Percentiles rank a stretch among this genome's conserved stretches.
Conservation (phyloP, 2,329 filamentous ascomycete genomes). For the Hypoxylon rubiginosum region DNA sequence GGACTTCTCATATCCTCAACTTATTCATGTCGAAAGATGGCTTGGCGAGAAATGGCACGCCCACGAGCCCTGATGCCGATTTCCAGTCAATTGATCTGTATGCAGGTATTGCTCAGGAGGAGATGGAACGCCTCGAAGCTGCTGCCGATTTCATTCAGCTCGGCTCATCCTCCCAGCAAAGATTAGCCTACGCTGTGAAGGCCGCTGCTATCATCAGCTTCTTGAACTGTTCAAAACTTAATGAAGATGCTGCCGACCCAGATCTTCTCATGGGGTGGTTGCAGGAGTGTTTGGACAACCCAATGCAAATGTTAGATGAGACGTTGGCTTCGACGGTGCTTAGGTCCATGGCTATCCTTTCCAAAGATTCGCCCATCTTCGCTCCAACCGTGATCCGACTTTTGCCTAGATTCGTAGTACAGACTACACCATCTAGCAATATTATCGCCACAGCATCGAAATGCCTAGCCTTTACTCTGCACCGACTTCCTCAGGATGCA, state of each 20-base stretch:
- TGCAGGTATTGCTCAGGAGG: constrained; percentile 80
- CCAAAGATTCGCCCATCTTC: constrained; percentile 78
- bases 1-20: constrained; percentile 77
- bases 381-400: constrained; percentile 83
- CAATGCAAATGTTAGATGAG: constrained; percentile 84
- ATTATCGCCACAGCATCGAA: constrained; percentile 84
- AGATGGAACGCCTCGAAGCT: constrained; percentile 89
- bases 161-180: constrained; percentile 88
- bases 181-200: constrained; percentile 87
- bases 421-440: constrained; percentile 77
- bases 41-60: constrained; percentile 59
- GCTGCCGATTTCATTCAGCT: constrained; percentile 91
- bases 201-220: constrained; percentile 85
- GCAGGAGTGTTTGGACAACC: constrained; percentile 83
- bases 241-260: constrained; percentile 83
- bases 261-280: constrained; percentile 88
- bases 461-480: constrained; percentile 85
- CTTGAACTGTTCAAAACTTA: constrained; percentile 85
- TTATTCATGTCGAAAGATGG: constrained; percentile 74
- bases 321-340: constrained; percentile 82
- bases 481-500: constrained; percentile 88
- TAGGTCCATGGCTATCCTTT: constrained; percentile 84
- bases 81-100: constrained; percentile 72
- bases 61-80: constrained; percentile 63
- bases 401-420: constrained; percentile 88